These are phyloP conservation scores for Vinca minor DNA, from an alignment of 257 asterid genomes.

Conservation along the genomic window DNA sequence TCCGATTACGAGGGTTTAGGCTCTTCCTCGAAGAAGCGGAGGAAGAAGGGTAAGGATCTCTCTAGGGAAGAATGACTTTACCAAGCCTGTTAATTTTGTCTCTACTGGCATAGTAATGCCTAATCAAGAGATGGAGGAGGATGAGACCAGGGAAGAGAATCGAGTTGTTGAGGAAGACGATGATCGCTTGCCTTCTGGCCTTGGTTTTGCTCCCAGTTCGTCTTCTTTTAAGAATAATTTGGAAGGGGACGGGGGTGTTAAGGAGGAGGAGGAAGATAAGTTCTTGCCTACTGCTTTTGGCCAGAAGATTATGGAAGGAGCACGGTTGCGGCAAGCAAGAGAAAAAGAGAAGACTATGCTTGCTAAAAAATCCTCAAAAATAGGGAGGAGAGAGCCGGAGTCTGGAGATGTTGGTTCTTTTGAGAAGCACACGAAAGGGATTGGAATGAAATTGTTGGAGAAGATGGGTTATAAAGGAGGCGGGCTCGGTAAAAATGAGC, in stretches of 20 bases:
- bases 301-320: conserved; percentile 61
- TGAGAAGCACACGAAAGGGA: conserved; percentile 72
- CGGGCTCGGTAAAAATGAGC: conserved; percentile 79
- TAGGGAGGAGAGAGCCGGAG: conserved; percentile 33
- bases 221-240: conserved; percentile 23
- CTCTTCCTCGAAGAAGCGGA: conserved; percentile 50
- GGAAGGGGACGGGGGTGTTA: not conserved
- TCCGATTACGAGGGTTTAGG: conserved; percentile 60
- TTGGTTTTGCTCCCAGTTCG: conserved; percentile 37
- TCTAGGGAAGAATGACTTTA: conserved; percentile 46
- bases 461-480: conserved; percentile 95
- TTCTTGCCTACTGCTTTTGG: conserved; percentile 72
- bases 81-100: conserved; percentile 70
- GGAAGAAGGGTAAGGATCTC: conserved; percentile 48
- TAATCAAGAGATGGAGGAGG: conserved; percentile 51
- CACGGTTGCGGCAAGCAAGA: conserved; percentile 49
- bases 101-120: conserved; percentile 63
- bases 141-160: conserved; percentile 35
- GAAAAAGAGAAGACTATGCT: conserved; percentile 54
- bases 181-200: conserved; percentile 34
- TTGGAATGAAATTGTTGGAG: conserved; percentile 66
- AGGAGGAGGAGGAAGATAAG: conserved; percentile 28
- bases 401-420: conserved; percentile 52
- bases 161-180: conserved; percentile 18
- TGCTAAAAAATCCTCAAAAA: conserved; percentile 44